Percentiles rank a stretch among this genome's conserved stretches.
phyloP scores from a whole-genome alignment of 164 flowering plant species.

The Liriodendron chinense region DNA sequence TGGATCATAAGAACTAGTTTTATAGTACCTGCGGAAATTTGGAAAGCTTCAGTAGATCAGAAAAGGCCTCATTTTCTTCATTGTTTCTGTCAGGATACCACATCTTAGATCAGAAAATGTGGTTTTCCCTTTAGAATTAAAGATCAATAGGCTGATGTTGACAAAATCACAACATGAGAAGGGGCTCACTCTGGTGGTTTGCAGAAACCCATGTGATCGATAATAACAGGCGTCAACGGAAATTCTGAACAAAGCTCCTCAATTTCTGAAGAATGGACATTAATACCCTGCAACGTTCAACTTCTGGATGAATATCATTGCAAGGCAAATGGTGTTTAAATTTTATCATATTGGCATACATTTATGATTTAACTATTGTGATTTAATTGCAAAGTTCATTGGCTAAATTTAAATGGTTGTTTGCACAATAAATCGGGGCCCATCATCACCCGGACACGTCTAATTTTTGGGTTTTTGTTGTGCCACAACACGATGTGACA shows the following conservation, averaged over 20 bases:
- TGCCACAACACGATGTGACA: no score
- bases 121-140: background rate
- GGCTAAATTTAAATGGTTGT: background rate
- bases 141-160: background rate
- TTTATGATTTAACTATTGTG: background rate
- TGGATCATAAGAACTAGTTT: background rate
- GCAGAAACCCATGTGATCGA: constrained; percentile 92
- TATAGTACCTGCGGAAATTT: constrained; percentile 75
- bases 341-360: background rate
- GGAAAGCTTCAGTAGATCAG: constrained; percentile 61
- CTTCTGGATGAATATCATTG: background rate
- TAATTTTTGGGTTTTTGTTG: no score
- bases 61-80: constrained; percentile 51
- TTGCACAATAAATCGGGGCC: background rate
- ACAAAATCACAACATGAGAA: background rate
- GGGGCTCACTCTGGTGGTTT: constrained; percentile 69
- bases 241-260: constrained; percentile 74
- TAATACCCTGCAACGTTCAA: constrained; percentile 61
- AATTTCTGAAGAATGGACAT: constrained; percentile 74
- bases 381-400: background rate
- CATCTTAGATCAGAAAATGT: background rate
- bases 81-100: constrained; percentile 45
- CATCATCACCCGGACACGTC: no score
- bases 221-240: constrained; percentile 74
- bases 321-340: background rate